Evolutionary conservation across 2,329 filamentous ascomycete genomes (phyloP).

Genomic region (Dendrostoma leiphaemia): DNA sequence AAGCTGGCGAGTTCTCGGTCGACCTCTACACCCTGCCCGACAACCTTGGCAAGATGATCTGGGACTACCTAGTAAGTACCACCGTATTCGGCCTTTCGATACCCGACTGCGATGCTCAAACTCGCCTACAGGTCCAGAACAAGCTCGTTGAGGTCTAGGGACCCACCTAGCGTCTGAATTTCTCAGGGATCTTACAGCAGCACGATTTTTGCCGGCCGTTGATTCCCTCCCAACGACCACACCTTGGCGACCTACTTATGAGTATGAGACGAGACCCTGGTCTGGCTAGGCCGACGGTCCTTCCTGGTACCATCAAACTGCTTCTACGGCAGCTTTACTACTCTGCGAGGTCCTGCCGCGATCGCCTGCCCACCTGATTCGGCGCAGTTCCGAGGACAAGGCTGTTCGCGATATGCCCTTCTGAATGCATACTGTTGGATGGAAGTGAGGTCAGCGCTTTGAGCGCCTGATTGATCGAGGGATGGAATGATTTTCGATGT

Average conservation of each 20-base stretch:
- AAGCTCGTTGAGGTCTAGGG: conserved; percentile 13
- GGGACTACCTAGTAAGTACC: conserved; percentile 70
- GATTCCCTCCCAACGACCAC: too few species aligned
- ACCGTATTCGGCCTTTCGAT: neutral
- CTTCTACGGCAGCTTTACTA: neutral
- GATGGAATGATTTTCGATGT: neutral
- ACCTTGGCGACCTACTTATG: neutral
- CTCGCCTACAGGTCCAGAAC: conserved; percentile 9
- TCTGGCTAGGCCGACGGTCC: neutral
- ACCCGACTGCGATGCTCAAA: neutral
- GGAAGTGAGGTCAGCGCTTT: neutral
- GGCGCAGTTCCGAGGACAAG: neutral
- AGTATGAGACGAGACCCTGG: neutral
- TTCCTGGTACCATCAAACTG: neutral
- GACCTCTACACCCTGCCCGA: conserved; percentile 98
- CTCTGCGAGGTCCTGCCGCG: neutral
- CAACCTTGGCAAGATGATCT: conserved; percentile 83
- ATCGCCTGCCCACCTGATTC: neutral
- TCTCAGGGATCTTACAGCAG: neutral
- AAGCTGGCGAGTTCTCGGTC: conserved; percentile 94
- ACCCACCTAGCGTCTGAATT: neutral
- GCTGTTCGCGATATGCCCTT: neutral
- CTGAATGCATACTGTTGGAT: neutral
- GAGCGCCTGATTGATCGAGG: neutral
- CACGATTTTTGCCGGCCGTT: too few species aligned